Evolutionary conservation across 1,284 basidiomycete genomes (phyloP), one percentile per base, ranked within the genome.

Genomic region (Rugiboletus extremiorientalis): DNA sequence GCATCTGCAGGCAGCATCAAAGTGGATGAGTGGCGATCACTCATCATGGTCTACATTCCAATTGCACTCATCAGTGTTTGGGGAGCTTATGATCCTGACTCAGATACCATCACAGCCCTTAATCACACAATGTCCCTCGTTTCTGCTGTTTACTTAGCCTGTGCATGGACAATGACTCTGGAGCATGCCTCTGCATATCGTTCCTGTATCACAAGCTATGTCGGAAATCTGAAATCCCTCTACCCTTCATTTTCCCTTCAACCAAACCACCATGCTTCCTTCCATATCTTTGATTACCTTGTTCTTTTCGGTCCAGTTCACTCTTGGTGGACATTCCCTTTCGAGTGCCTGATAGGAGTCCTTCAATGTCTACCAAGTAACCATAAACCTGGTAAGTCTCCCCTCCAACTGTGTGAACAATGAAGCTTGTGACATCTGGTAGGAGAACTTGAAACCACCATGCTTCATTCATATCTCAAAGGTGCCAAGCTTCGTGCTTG

Each of bases 281-380:
- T 75, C 14, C 77, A 79, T 38, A 65, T 77, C 15, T 65, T 63
- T 2, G 60, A 71, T 14, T 67, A 70, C 44, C 56, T 76, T 1
- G 18, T 54, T 2, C 54, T 61, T 1, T 77, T 75, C 51, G 72
- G 76, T 1, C 78, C 76, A 2, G 65, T 71, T 2, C 74, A 77
- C 54, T 60, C 71, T 0, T 71, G 71, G 56, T 65, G 74, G 41
- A 66, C 69, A 1, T 74, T 71, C 18, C 65, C 66, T 10, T 77
- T 71, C 16, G 69, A 79, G 42, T 56, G 65, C 1, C 65, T 72
- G 25, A 78, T 76, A 27, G 65, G 70, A 18, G 58, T 70, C 9
- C 60, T 78, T 11, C 76, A 77, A 48, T 38, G 50, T 5, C 53
- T 70, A 16, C 69, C 69, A 9, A 76, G 64, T 3, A 78, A 78